These are phyloP conservation scores for Thraustochytrium striatum DNA, from an alignment of 352 stramenopile species.

Conservation along the genomic window DNA sequence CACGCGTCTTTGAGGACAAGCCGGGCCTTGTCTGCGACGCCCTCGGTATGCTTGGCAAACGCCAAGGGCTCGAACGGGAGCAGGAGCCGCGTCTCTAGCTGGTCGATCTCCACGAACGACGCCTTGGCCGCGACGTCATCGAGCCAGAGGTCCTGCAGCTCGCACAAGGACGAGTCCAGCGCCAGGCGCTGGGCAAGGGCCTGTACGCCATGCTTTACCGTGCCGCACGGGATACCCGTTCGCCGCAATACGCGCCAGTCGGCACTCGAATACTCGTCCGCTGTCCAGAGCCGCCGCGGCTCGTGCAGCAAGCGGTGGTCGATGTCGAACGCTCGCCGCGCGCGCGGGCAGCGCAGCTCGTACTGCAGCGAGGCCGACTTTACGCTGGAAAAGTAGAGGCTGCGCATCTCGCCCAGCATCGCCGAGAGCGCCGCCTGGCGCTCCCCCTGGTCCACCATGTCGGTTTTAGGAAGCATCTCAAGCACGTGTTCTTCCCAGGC, in stretches of 20 bases:
- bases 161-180: background rate
- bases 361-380: slow-evolving; percentile 17
- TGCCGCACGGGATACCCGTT: background rate
- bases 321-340: background rate
- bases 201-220: background rate
- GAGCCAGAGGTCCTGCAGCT: slow-evolving; percentile 35
- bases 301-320: slow-evolving; percentile 5
- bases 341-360: background rate
- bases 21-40: background rate
- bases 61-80: slow-evolving; percentile 20
- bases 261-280: background rate
- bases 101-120: slow-evolving; percentile 25
- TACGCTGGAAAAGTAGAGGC: slow-evolving; percentile 8
- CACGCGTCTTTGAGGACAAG: slow-evolving; percentile 33
- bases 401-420: slow-evolving; percentile 41
- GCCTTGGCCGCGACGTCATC: background rate
- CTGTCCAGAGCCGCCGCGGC: slow-evolving; percentile 11
- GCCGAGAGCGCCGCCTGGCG: background rate
- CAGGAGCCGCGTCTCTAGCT: slow-evolving; percentile 1
- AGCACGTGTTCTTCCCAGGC: slow-evolving; percentile 25
- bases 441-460: background rate
- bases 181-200: background rate
- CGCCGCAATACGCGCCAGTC: background rate
- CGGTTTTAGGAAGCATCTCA: slow-evolving; percentile 8
- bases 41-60: slow-evolving; percentile 38